Evolutionary conservation across 768 basidiomycete genomes (phyloP).

Genomic region (Gyrodon lividus): DNA sequence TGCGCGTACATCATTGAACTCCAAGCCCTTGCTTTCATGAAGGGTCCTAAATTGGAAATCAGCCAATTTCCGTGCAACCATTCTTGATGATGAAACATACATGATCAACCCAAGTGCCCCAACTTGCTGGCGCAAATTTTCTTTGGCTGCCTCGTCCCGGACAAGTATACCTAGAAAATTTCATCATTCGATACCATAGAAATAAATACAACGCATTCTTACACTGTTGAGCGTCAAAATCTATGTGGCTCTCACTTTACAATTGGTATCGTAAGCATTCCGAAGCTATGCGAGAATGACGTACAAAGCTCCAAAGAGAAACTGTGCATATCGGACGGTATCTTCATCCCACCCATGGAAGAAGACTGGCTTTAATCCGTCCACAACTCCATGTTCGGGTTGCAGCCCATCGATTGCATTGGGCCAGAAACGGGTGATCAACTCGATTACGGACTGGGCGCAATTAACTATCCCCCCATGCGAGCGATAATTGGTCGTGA

Average conservation of each 20-base stretch:
- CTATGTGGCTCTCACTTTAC: conserved; percentile 46
- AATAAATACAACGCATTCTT: conserved; percentile 6
- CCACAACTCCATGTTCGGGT: conserved; percentile 53
- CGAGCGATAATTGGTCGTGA: conserved; percentile 66
- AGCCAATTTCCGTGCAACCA: not conserved
- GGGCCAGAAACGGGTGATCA: conserved; percentile 64
- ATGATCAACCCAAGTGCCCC: conserved; percentile 60
- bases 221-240: conserved; percentile 71
- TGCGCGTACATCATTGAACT: conserved; percentile 18
- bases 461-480: conserved; percentile 73
- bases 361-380: conserved; percentile 58
- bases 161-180: conserved; percentile 61
- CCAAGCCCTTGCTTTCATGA: conserved; percentile 33
- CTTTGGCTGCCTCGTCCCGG: conserved; percentile 52
- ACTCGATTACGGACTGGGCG: conserved; percentile 61
- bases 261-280: conserved; percentile 7
- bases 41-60: conserved; percentile 21
- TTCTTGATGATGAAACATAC: conserved; percentile 34
- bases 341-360: conserved; percentile 47
- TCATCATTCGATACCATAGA: not conserved
- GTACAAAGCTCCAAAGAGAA: conserved; percentile 52
- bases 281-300: not conserved
- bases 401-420: conserved; percentile 59
- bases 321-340: conserved; percentile 50
- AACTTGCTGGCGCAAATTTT: conserved; percentile 47